These are phyloP conservation scores for Mycena galericulata DNA, from an alignment of 768 basidiomycete species.

Conservation along the genomic window DNA sequence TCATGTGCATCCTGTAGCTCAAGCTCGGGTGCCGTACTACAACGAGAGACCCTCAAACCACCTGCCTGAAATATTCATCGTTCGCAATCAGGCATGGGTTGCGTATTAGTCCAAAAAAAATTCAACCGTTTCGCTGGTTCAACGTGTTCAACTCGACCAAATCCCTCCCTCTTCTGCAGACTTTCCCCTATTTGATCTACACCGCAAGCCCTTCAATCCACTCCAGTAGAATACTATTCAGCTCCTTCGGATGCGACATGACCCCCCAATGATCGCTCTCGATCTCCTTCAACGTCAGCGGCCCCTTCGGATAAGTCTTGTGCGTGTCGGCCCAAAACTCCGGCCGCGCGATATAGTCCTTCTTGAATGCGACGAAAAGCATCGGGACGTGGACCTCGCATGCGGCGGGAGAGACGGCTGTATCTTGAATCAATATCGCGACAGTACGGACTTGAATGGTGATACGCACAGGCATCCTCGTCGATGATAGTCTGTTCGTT, in stretches of 20 bases:
- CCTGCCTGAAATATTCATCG: too few species aligned
- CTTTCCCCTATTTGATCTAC: too few species aligned
- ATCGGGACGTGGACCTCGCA: neutral
- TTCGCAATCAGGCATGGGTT: too few species aligned
- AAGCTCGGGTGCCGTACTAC: too few species aligned
- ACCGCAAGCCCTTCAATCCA: neutral
- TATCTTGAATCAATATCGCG: neutral
- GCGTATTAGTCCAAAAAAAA: too few species aligned
- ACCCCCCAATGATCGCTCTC: conserved; percentile 14
- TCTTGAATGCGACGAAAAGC: conserved; percentile 13
- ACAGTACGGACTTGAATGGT: neutral
- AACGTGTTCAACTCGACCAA: too few species aligned
- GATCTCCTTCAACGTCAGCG: neutral
- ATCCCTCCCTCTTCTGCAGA: too few species aligned
- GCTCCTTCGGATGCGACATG: conserved; percentile 8
- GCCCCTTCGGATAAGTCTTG: neutral
- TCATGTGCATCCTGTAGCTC: too few species aligned
- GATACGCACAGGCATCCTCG: conserved; percentile 48
- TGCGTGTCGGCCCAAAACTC: neutral
- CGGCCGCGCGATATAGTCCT: neutral
- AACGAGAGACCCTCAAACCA: too few species aligned
- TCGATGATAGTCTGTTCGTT: conserved; percentile 41
- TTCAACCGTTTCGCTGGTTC: too few species aligned
- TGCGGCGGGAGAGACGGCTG: neutral
- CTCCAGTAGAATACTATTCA: neutral